A percentile compares a stretch with the other conserved stretches of the same genome.
phyloP scores from a whole-genome alignment of 2,329 filamentous ascomycete species.

The Penicillium crustosum region DNA sequence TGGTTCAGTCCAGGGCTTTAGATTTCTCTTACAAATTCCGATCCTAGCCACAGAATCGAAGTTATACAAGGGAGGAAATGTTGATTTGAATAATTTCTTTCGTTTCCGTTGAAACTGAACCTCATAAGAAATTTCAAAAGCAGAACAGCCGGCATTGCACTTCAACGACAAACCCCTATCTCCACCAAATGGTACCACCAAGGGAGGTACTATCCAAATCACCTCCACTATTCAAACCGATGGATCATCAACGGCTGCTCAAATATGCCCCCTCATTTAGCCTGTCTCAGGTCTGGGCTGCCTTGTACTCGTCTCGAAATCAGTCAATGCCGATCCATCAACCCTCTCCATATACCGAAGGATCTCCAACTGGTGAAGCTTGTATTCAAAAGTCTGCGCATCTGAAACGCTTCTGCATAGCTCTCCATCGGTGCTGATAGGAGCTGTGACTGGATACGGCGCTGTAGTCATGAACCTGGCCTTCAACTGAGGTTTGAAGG shows the following conservation, averaged over 20 bases:
- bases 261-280: not conserved
- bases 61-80: not conserved
- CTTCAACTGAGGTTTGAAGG: not conserved
- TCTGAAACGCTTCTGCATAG: conserved; percentile 2
- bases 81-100: not conserved
- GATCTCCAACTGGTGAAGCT: conserved; percentile 10
- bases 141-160: not conserved
- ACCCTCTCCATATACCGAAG: conserved; percentile 4
- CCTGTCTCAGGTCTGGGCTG: not conserved
- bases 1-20: not conserved
- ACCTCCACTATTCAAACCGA: not conserved
- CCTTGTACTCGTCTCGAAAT: not conserved
- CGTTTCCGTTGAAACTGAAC: not conserved
- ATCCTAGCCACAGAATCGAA: not conserved
- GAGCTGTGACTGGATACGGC: conserved; percentile 1
- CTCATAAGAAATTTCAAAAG: not conserved
- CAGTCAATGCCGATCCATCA: conserved; percentile 1
- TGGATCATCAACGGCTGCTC: not conserved
- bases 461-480: not conserved
- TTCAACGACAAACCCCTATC: not conserved
- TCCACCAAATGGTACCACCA: not conserved
- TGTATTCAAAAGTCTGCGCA: conserved; percentile 9
- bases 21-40: not conserved
- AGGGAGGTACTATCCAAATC: not conserved
- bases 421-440: not conserved